Base-by-base conservation (phyloP, 495 filamentous ascomycete species). In the Talaromyces nanjingensis region DNA sequence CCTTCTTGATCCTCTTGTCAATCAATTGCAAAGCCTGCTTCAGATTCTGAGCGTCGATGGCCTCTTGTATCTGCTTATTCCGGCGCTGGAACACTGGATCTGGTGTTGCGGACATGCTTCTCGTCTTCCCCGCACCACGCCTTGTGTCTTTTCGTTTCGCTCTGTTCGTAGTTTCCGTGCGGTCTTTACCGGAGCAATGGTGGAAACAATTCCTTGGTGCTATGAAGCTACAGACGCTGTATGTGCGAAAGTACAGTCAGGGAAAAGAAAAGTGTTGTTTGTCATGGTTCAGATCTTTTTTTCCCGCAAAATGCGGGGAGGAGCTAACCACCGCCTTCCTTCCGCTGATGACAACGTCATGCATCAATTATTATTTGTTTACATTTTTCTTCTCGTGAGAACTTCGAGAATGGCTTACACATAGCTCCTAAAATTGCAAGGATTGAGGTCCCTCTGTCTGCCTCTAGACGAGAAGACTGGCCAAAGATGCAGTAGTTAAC, bases 1-100 rank as follows among this genome's bases (percentile, higher is more conserved):
- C 82, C 64, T 85, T 87, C 69, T 86, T 87, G 52, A 84, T 75
- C 52, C 82, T 81, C 65, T 84, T 85, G 62, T 86, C 83, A 63
- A 83, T 82, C 18, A 86, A 73, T 69, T 84, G 81, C 56, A 86
- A 66, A 18, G 85, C 85, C 68, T 84, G 83, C 70, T 86, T 85
- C 69, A 81, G 74, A 68, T 84, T 80, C 64, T 79, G 77, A 37
- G 72, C 73, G 64, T 86, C 81, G 73, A 87, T 79, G 29, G 83
- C 79, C 74, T 86, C 85, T 68, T 82, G 76, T 58, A 87, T 76
- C 65, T 81, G 77, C 63, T 85, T 81, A 65, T 86, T 82, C 69
- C 83, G 83, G 65, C 83, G 81, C 47, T 83, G 74, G 62, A 78
- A 77, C 31, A 79, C 77, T 63, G 75, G 69, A 55, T 79, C 76